Evolutionary conservation across 2,329 filamentous ascomycete species (phyloP), one percentile per base, ranked within the genome.

Genomic region (Ilyonectria mors-panacis): DNA sequence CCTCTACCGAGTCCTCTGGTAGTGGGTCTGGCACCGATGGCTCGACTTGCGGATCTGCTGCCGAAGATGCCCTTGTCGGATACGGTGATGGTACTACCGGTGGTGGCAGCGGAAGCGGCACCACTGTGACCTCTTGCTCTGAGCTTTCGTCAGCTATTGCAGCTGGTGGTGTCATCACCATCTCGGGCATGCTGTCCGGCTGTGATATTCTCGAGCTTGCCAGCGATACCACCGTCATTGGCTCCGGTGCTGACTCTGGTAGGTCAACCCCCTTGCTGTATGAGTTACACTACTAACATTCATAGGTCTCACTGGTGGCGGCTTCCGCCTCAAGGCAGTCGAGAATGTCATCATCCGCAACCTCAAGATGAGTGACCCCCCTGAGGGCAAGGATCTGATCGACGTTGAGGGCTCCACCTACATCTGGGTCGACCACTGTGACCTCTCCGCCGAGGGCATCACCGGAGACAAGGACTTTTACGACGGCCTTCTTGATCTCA

Each of bases 391-490:
- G 60, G 86, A 88, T 69, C 81, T 85, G 48, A 80, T 88, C 55
- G 82, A 77, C 6, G 72, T 79, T 15, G 78, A 87, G 73, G 69
- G 66, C 4, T 79, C 82, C 4, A 83, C 78, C 53, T 86, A 87
- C 64, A 75, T 85, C 70, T 90, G 88, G 87, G 80, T 89, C 47
- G 88, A 90, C 76, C 88, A 89, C 77, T 82, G 84, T 71, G 87
- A 90, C 62, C 80, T 89, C 33, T 87, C 84, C 0, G 59, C 72
- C 1, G 85, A 84, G 9, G 85, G 89, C 71, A 74, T 76, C 33
- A 79, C 85, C 62, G 84, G 89, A 69, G 84, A 83, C 79, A 90
- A 90, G 77, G 87, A 90, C 78, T 88, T 86, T 79, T 90, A 88
- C 75, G 88, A 90, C 63, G 88, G 88, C n/a, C 82, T 89, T 1